phyloP scores from a whole-genome alignment of 1,284 basidiomycete species.

The Marasmius oreades region DNA sequence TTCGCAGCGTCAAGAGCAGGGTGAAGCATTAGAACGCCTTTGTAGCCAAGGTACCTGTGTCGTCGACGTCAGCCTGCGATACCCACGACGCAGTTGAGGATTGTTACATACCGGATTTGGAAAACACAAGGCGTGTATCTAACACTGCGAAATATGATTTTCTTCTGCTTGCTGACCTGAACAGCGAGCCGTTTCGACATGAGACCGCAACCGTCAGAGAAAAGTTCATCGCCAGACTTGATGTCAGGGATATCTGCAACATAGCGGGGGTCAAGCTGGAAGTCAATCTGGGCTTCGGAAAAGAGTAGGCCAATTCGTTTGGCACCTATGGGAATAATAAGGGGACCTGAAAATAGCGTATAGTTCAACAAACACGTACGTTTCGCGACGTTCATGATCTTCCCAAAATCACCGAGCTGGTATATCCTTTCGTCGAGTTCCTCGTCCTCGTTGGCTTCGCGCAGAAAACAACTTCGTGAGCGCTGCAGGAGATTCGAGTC shows the following conservation, averaged over 20 bases:
- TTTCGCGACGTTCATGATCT: constrained; percentile 61
- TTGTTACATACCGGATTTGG: constrained; percentile 49
- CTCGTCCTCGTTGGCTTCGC: constrained; percentile 46
- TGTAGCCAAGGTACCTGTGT: constrained; percentile 55
- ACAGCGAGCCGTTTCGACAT: constrained; percentile 50
- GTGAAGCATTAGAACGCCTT: constrained; percentile 65
- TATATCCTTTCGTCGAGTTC: constrained; percentile 57
- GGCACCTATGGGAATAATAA: constrained; percentile 38
- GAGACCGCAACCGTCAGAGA: constrained; percentile 67
- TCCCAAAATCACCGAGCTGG: constrained; percentile 49
- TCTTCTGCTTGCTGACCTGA: constrained; percentile 48
- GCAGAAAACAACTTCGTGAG: constrained; percentile 57
- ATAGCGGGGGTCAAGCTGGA: constrained; percentile 43
- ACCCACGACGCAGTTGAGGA: neutral
- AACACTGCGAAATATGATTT: constrained; percentile 47
- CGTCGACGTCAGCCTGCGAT: neutral
- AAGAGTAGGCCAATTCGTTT: constrained; percentile 66
- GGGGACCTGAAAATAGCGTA: neutral
- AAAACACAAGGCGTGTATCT: constrained; percentile 59
- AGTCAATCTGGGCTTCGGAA: constrained; percentile 59
- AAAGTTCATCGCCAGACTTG: constrained; percentile 48
- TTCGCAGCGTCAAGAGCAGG: constrained; percentile 45
- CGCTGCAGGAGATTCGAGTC: constrained; percentile 33
- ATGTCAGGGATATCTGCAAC: constrained; percentile 58
- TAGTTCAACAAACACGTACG: constrained; percentile 32